Base-by-base conservation (phyloP, 2,329 filamentous ascomycete genomes). In the Aureobasidium sp. region DNA sequence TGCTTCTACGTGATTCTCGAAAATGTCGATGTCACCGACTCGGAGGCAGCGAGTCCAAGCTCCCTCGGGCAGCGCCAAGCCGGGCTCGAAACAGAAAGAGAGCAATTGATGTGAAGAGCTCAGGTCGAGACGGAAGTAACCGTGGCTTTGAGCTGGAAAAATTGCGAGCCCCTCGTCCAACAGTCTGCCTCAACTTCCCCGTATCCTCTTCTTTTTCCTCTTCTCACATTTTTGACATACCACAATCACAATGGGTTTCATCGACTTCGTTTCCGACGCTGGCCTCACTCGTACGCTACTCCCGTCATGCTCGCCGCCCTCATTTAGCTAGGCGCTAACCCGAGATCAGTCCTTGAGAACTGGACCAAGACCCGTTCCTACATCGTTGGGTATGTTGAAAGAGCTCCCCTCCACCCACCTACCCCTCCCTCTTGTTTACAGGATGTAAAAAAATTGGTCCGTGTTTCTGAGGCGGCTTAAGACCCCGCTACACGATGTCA, bases 381-480 rank as follows among this genome's bases (percentile, higher is more conserved):
- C 82, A 87, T 93, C 73, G 80, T 87, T 79, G 89, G 89, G 89
- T 92, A 87, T 75, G 89, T 85, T 67, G 66, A 62, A 62, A 60
- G 46, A 53, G 63, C 62, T 59, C 43, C 63, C 63, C 65, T 67
- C 66, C 65, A 61, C 65, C 29, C 66, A 57, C 53, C 53, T 37
- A 59, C 55, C 68, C 63, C 68, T 65, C 34, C 63, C 64, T 66
- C 66, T 66, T 66, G 68, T 76, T 74, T 70, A 24, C 70, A 83
- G 88, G 89, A 92, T 92, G 89, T 92, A 82, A 88, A 83, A 64
- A 82, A 82, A 87, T 92, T 92, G 88, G 90, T 93, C 90, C 89
- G 89, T 93, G 89, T 94, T 93, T 86, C 90, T 84, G 88, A 93
- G 87, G 86, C 87, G 88, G 85, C 84, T 91, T 89, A 93, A 93